phyloP scores from a whole-genome alignment of 495 filamentous ascomycete species.

The Penicillium herquei region DNA sequence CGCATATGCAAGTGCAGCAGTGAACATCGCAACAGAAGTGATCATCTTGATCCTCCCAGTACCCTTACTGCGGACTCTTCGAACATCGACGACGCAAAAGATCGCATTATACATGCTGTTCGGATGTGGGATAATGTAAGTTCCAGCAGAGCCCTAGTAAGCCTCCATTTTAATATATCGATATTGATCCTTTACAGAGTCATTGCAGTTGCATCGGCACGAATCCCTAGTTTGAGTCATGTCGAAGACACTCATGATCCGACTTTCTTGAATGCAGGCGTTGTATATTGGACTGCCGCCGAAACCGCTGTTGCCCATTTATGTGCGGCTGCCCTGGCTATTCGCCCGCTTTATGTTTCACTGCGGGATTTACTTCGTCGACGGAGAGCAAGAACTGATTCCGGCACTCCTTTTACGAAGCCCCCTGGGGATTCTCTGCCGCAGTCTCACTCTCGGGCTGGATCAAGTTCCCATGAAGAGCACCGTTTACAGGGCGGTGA shows the following conservation, averaged over 20 bases:
- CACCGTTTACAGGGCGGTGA: no score
- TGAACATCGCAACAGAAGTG: conserved; percentile 14
- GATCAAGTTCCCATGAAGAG: no score
- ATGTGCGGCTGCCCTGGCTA: conserved; percentile 12
- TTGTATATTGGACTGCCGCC: conserved; percentile 12
- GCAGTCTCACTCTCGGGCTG: no score
- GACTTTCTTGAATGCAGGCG: conserved; percentile 3
- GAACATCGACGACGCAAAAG: conserved; percentile 2
- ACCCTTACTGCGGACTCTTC: conserved; percentile 9
- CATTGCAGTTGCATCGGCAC: conserved; percentile 13
- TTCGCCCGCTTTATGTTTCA: conserved; percentile 12
- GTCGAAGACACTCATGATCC: conserved; percentile 9
- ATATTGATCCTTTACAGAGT: background rate
- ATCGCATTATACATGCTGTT: conserved; percentile 12
- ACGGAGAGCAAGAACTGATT: background rate
- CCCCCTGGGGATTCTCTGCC: background rate
- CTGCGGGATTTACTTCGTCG: background rate
- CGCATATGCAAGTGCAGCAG: conserved; percentile 15
- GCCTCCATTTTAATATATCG: background rate
- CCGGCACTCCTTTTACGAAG: background rate
- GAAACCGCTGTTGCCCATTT: conserved; percentile 11
- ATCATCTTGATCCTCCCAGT: conserved; percentile 10
- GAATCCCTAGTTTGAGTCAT: conserved; percentile 10
- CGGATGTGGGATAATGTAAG: conserved; percentile 11
- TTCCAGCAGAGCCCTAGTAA: no score